A percentile compares a stretch with the other conserved stretches of the same genome.
Conservation (phyloP, 2,329 filamentous ascomycete species). For the Cryphonectria radicalis region DNA sequence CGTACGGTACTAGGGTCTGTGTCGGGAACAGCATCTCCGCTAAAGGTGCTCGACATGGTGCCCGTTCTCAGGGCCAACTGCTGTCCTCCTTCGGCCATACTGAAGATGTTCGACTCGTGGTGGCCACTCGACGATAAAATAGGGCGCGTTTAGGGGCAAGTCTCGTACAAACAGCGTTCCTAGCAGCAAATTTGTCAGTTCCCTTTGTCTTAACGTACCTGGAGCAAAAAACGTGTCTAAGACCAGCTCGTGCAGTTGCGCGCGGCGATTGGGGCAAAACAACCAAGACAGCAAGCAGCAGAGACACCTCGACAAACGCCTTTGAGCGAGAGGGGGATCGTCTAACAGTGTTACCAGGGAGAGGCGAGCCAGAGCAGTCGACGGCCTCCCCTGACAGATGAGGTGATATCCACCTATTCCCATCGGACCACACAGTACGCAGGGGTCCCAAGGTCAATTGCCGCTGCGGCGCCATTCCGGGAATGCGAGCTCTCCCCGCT, state of each 20-base stretch:
- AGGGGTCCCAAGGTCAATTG: conserved; percentile 12
- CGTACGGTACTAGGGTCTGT: conserved; percentile 62
- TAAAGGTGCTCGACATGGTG: conserved; percentile 44
- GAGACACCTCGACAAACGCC: not conserved
- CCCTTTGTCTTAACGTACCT: conserved; percentile 13
- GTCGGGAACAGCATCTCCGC: conserved; percentile 64
- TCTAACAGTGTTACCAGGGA: not conserved
- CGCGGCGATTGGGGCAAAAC: not conserved
- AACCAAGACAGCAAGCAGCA: conserved; percentile 7
- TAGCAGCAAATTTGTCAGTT: conserved; percentile 10
- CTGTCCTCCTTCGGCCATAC: conserved; percentile 26
- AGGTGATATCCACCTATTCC: conserved; percentile 8
- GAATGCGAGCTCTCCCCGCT: not conserved
- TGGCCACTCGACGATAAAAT: not conserved
- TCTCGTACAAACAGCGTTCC: conserved; percentile 4
- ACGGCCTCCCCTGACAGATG: not conserved
- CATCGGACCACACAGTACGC: conserved; percentile 6
- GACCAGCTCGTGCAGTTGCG: conserved; percentile 3
- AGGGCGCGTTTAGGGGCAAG: conserved; percentile 1
- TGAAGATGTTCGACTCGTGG: conserved; percentile 1
- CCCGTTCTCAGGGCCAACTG: conserved; percentile 32
- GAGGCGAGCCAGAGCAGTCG: not conserved
- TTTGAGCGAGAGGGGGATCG: not conserved
- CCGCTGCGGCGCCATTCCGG: not conserved
- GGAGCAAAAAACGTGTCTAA: conserved; percentile 4